These are phyloP conservation scores for Globisporangium nodosum DNA, from an alignment of 352 stramenopile genomes.

Conservation along the genomic window DNA sequence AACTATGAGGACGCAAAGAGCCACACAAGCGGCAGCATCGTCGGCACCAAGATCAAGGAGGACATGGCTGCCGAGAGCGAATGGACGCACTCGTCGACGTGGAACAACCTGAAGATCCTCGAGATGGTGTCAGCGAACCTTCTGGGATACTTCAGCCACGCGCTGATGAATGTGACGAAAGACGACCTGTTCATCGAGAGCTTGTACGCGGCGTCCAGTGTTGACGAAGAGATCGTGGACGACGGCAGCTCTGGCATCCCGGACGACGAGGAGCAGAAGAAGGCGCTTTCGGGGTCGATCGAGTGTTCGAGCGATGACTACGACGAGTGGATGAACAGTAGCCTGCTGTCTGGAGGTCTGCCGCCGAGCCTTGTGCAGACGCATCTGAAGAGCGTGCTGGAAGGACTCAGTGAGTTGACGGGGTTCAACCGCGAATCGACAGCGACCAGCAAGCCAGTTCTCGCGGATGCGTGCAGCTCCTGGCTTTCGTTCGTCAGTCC, in stretches of 20 bases:
- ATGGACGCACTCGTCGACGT: constrained; percentile 11
- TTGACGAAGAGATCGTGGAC: constrained; percentile 32
- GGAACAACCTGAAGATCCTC: constrained; percentile 59
- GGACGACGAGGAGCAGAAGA: constrained; percentile 31
- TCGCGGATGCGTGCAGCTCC: constrained; percentile 39
- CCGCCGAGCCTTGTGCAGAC: constrained; percentile 45
- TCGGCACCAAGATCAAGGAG: constrained; percentile 57
- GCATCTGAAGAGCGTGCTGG: constrained; percentile 60
- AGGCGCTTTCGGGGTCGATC: constrained; percentile 27
- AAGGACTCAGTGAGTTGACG: constrained; percentile 38
- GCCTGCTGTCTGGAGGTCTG: constrained; percentile 68
- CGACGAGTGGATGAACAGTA: constrained; percentile 73
- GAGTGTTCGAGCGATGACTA: constrained; percentile 79
- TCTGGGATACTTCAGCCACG: constrained; percentile 66
- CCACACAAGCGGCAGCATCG: constrained; percentile 79
- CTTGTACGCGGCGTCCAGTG: constrained; percentile 10
- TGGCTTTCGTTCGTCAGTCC: constrained; percentile 63
- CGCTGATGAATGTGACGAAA: constrained; percentile 49
- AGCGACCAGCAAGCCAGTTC: constrained; percentile 21
- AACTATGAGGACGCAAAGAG: constrained; percentile 87
- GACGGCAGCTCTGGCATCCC: constrained; percentile 12
- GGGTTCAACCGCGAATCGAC: constrained; percentile 21
- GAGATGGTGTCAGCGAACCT: constrained; percentile 76
- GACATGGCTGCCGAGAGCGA: constrained; percentile 13
- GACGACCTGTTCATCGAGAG: constrained; percentile 61